A percentile compares a stretch with the other conserved stretches of the same genome.
phyloP scores from a whole-genome alignment of 345 rosid species.

The Ceriops decandra region DNA sequence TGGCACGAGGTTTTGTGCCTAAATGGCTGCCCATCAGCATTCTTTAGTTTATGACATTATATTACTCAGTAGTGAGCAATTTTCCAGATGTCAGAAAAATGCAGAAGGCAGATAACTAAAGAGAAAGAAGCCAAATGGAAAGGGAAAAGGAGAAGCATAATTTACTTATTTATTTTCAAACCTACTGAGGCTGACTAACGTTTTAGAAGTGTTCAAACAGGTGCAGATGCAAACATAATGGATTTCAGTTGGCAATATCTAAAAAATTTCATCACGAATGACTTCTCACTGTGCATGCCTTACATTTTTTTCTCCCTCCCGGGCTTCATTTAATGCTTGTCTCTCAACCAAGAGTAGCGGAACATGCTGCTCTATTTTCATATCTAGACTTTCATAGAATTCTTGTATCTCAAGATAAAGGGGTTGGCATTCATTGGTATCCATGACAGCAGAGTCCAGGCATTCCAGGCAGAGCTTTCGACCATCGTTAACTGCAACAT shows the following conservation, averaged over 20 bases:
- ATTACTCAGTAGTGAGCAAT: too few species aligned
- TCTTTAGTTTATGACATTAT: too few species aligned
- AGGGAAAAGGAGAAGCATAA: too few species aligned
- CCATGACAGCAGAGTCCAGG: constrained; percentile 34
- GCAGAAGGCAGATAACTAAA: too few species aligned
- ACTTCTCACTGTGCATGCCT: constrained; percentile 15
- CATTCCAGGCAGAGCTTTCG: constrained; percentile 39
- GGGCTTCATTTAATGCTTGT: constrained; percentile 36
- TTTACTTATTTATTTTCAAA: too few species aligned
- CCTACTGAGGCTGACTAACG: background rate
- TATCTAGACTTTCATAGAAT: constrained; percentile 26
- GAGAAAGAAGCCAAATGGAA: too few species aligned
- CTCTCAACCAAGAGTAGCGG: constrained; percentile 34
- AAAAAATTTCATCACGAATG: background rate
- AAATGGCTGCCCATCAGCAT: too few species aligned
- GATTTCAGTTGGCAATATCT: background rate
- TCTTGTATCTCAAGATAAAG: constrained; percentile 31
- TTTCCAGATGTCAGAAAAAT: too few species aligned
- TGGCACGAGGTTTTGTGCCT: too few species aligned
- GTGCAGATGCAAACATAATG: background rate
- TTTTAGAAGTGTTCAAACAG: constrained; percentile 4
- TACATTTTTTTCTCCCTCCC: constrained; percentile 74
- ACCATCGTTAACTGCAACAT: constrained; percentile 30
- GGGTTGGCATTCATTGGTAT: constrained; percentile 27
- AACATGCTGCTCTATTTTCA: constrained; percentile 35